Base-by-base conservation (phyloP, 2,329 filamentous ascomycete species). In the Xylariaceae sp. region DNA sequence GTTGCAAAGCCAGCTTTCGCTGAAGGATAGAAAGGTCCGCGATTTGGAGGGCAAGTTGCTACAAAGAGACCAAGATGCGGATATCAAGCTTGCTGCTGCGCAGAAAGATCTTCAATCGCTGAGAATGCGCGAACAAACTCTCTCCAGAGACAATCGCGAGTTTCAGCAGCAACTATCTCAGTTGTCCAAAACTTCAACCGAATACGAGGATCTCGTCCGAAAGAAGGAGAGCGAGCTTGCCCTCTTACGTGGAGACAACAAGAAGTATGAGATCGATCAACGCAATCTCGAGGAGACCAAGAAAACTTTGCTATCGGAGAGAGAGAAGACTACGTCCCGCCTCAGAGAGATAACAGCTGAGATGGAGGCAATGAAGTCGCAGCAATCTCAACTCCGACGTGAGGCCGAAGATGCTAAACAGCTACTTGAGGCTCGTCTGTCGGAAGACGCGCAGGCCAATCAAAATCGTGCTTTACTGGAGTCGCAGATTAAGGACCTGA, bases 201-300 rank as follows among this genome's bases (percentile, higher is more conserved):
- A 91, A 63, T 97, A 96, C 58, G 94, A 99, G 68, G 92, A 97
- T 61, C 80, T 97, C 39, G 87, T 99, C 19, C 82, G 90, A 19
- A 86, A 88, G 51, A 99, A 97, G 67, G 94, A 99, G 65, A 96
- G 91, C 66, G 95, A 99, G 64, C 75, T 99, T 17, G 80, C 86
- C 0, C 78, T 97, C 41, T 77, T 97, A 32, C 89, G 90, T 59
- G 83, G 84, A 11, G 94, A 99, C 66, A 82, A 91, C 55, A 88
- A 87, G 66, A 89, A 86, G 56, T 86, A 87, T 58, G 88, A 96
- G 65, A 82, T 85, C 45, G 91, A 96, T 61, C 87, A 86, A 30
- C 84, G 83, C 54, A 78, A 77, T 12, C 83, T 95, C 33, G 90
- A 96, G 56, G 80, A 87, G 2, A 90, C 96, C 64, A 90, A 85